phyloP scores from a whole-genome alignment of 2,329 filamentous ascomycete species.

The Arthroderma uncinatum region DNA sequence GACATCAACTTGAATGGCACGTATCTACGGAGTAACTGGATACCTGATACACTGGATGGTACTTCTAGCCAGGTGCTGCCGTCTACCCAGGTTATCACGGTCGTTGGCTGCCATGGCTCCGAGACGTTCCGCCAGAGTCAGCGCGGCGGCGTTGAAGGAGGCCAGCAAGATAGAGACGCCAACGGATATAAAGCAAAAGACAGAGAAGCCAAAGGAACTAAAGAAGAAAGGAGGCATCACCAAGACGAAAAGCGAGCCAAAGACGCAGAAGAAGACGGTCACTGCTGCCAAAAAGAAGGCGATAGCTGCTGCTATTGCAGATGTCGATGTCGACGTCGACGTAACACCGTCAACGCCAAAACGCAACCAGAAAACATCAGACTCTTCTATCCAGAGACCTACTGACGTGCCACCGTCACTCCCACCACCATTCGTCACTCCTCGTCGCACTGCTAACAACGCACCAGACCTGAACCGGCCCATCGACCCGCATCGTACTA shows the following conservation, averaged over 20 bases:
- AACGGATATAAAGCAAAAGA: slow-evolving; percentile 18
- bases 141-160: slow-evolving; percentile 18
- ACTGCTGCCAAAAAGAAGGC: background rate
- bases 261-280: slow-evolving; percentile 1
- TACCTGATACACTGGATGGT: background rate
- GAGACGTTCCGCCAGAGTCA: slow-evolving; percentile 42
- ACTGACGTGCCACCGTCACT: slow-evolving; percentile 7
- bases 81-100: background rate
- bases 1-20: too few relatives aligned
- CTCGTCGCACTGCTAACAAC: slow-evolving; percentile 23
- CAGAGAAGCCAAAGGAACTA: slow-evolving; percentile 6
- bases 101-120: slow-evolving; percentile 37
- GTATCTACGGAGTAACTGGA: too few relatives aligned
- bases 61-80: background rate
- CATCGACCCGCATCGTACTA: slow-evolving; percentile 39
- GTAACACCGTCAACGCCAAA: background rate
- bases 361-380: slow-evolving; percentile 10
- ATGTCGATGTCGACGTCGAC: too few relatives aligned
- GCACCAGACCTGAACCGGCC: slow-evolving; percentile 34
- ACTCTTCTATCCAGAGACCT: slow-evolving; percentile 12
- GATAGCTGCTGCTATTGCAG: background rate
- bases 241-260: background rate
- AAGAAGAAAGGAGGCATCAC: slow-evolving; percentile 10
- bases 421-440: slow-evolving; percentile 22
- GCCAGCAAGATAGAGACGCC: slow-evolving; percentile 12